Conservation (phyloP, 2,329 filamentous ascomycete genomes). For the Zopfia rhizophila region DNA sequence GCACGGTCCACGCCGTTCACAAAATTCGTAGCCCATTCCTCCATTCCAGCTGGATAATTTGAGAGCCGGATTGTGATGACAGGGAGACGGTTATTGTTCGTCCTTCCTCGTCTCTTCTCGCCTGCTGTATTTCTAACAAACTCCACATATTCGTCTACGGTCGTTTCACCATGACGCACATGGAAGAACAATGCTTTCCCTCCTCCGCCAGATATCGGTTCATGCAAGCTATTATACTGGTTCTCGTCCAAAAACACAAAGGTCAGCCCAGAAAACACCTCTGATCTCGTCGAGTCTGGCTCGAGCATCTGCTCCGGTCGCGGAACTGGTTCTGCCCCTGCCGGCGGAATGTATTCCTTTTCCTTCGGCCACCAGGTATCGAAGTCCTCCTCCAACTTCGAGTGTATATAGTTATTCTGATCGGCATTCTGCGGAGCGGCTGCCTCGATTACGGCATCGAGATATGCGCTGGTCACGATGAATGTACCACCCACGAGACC, state of each 20-base stretch:
- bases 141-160: slow-evolving; percentile 78
- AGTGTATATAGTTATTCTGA: slow-evolving; percentile 61
- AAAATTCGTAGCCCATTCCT: slow-evolving; percentile 76
- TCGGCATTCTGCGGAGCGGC: slow-evolving; percentile 55
- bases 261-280: slow-evolving; percentile 85
- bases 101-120: slow-evolving; percentile 74
- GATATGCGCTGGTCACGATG: slow-evolving; percentile 78
- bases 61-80: slow-evolving; percentile 82
- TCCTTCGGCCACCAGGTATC: slow-evolving; percentile 81
- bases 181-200: slow-evolving; percentile 81
- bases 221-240: slow-evolving; percentile 80
- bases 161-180: slow-evolving; percentile 70
- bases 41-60: slow-evolving; percentile 53
- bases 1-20: slow-evolving; percentile 74
- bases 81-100: slow-evolving; percentile 72
- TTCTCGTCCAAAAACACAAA: slow-evolving; percentile 84
- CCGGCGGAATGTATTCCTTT: slow-evolving; percentile 75
- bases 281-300: slow-evolving; percentile 72
- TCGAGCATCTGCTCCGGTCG: slow-evolving; percentile 75
- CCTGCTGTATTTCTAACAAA: slow-evolving; percentile 81
- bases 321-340: slow-evolving; percentile 78
- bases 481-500: slow-evolving; percentile 83
- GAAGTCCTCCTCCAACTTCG: slow-evolving; percentile 81
- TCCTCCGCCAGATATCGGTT: slow-evolving; percentile 78
- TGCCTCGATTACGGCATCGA: slow-evolving; percentile 75